phyloP scores from a whole-genome alignment of 2,329 filamentous ascomycete species.

The Hypoxylon sp. region DNA sequence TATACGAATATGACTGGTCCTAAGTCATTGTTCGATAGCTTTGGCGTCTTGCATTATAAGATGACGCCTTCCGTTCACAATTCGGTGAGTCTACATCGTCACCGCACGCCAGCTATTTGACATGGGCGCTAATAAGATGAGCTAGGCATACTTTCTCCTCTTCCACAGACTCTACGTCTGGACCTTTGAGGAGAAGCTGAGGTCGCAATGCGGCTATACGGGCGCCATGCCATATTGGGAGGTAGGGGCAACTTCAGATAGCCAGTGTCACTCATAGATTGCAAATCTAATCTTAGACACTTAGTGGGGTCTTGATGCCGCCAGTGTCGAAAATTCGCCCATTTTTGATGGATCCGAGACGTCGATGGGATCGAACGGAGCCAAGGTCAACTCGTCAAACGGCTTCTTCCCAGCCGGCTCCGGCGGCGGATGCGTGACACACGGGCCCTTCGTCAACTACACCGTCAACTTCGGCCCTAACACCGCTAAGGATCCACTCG shows the following conservation, averaged over 20 bases:
- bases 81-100: constrained; percentile 45
- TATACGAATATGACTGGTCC: constrained; percentile 51
- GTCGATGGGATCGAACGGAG: constrained; percentile 63
- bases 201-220: constrained; percentile 55
- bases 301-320: constrained; percentile 58
- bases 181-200: constrained; percentile 56
- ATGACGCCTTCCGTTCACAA: constrained; percentile 53
- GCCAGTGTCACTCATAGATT: not conserved
- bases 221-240: constrained; percentile 52
- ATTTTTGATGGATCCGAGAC: constrained; percentile 63
- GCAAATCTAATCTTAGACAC: constrained; percentile 2
- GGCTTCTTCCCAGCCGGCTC: constrained; percentile 59
- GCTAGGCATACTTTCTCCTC: constrained; percentile 55
- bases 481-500: constrained; percentile 50
- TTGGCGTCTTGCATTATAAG: constrained; percentile 51
- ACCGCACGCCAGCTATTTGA: not conserved
- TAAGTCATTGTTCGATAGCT: constrained; percentile 52
- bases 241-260: constrained; percentile 20
- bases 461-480: constrained; percentile 59
- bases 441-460: constrained; percentile 62
- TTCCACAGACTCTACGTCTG: constrained; percentile 58
- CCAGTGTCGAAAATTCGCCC: constrained; percentile 57
- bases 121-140: constrained; percentile 5
- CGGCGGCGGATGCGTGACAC: constrained; percentile 68
- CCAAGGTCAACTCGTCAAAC: constrained; percentile 48